Evolutionary conservation across 2,329 filamentous ascomycete genomes (phyloP).

Genomic region (Trichophyton mentagrophytes): DNA sequence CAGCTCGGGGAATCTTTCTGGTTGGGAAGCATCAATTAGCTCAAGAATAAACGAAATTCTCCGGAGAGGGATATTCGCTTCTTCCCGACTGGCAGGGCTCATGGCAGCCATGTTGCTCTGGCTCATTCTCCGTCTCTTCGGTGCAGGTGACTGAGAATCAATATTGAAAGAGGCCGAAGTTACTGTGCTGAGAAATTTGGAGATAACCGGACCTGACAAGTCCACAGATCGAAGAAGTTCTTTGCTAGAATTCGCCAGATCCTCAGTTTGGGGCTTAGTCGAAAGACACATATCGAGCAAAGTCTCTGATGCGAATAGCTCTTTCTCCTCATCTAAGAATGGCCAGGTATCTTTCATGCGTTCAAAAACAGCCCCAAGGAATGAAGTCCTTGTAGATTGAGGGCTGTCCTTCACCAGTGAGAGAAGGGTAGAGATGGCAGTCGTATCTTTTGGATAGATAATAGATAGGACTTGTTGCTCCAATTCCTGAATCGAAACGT

Average conservation of each 20-base stretch:
- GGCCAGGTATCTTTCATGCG: conserved; percentile 62
- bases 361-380: conserved; percentile 53
- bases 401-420: conserved; percentile 37
- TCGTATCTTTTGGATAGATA: conserved; percentile 44
- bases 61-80: conserved; percentile 55
- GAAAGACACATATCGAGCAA: conserved; percentile 32
- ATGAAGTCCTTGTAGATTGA: conserved; percentile 36
- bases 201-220: conserved; percentile 60
- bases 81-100: conserved; percentile 42
- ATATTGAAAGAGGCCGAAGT: conserved; percentile 57
- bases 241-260: conserved; percentile 30
- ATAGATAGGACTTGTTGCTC: conserved; percentile 42
- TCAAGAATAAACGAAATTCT: conserved; percentile 80
- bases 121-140: conserved; percentile 69
- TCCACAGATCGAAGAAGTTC: conserved; percentile 61
- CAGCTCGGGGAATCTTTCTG: conserved; percentile 60
- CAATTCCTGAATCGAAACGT: conserved; percentile 36
- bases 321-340: conserved; percentile 26
- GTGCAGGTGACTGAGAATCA: conserved; percentile 56
- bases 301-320: conserved; percentile 25
- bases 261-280: conserved; percentile 16
- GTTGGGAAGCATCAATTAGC: conserved; percentile 67
- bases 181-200: conserved; percentile 59
- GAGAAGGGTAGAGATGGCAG: conserved; percentile 44
- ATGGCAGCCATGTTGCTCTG: conserved; percentile 54